Conservation (phyloP, 495 filamentous ascomycete genomes). For the Aspergillus kassunensis region DNA sequence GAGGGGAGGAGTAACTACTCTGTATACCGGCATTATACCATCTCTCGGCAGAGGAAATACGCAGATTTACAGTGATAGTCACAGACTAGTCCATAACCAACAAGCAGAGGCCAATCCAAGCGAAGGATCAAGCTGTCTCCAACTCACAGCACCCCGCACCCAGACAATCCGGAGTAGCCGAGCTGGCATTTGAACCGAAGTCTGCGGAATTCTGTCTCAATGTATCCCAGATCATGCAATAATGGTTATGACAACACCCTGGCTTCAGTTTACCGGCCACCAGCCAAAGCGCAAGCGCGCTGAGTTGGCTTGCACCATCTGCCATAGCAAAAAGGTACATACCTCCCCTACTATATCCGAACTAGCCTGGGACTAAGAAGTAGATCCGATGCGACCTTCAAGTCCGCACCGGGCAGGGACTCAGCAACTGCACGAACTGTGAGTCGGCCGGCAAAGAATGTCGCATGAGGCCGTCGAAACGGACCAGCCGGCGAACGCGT, state of each 20-base stretch:
- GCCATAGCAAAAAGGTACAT: constrained; percentile 32
- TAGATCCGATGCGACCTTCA: constrained; percentile 35
- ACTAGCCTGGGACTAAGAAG: too few relatives aligned
- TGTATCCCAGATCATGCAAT: not conserved
- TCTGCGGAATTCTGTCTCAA: not conserved
- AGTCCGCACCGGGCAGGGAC: constrained; percentile 20
- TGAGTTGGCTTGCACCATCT: constrained; percentile 31
- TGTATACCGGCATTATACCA: constrained; percentile 1
- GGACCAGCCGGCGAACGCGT: not conserved
- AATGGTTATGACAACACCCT: constrained; percentile 1
- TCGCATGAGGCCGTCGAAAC: constrained; percentile 18
- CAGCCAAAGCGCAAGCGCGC: constrained; percentile 30
- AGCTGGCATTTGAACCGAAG: not conserved
- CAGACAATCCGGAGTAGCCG: not conserved
- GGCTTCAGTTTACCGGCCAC: constrained; percentile 18
- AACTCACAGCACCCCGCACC: not conserved
- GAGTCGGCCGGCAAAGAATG: constrained; percentile 22
- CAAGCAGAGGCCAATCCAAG: not conserved
- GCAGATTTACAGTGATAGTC: not conserved
- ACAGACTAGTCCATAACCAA: too few relatives aligned
- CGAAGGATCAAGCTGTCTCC: not conserved
- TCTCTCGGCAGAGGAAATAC: not conserved
- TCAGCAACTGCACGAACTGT: constrained; percentile 28
- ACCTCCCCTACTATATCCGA: too few relatives aligned
- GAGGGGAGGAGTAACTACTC: too few relatives aligned